These are phyloP conservation scores for Talaromyces nanjingensis DNA, from an alignment of 495 filamentous ascomycete species.

Conservation along the genomic window DNA sequence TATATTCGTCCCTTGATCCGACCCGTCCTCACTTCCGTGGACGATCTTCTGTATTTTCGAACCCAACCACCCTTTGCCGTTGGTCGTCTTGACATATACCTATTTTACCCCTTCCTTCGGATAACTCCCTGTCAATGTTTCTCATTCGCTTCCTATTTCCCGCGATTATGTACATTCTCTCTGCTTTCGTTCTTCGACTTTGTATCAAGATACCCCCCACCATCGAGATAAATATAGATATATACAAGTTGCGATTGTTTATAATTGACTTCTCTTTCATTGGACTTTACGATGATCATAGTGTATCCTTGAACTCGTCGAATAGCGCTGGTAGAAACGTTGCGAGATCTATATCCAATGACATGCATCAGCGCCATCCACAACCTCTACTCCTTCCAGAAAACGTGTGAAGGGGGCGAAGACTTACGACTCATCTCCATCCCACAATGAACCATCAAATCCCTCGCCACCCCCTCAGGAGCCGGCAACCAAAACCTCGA, in stretches of 20 bases:
- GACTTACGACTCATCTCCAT: neutral
- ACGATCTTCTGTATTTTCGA: neutral
- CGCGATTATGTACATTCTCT: slow-evolving; percentile 1
- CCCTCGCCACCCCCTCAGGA: neutral
- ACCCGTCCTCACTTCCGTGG: neutral
- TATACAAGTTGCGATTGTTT: neutral
- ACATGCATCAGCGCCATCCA: no score
- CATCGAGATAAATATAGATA: slow-evolving; percentile 2
- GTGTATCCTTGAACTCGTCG: neutral
- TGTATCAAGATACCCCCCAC: slow-evolving; percentile 6
- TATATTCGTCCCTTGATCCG: neutral
- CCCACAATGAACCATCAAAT: neutral
- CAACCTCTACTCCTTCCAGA: no score
- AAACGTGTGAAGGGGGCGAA: no score
- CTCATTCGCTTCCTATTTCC: neutral
- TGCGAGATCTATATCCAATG: neutral
- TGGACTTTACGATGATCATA: neutral
- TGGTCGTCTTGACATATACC: neutral
- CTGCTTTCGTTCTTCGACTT: neutral
- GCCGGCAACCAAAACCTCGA: neutral
- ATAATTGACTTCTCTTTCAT: neutral
- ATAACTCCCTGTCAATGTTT: neutral
- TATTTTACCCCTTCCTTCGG: neutral
- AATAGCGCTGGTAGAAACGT: neutral
- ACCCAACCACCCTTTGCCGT: neutral